Base-by-base conservation (phyloP, 2,329 filamentous ascomycete species). In the Dryadomyces sulphureus region DNA sequence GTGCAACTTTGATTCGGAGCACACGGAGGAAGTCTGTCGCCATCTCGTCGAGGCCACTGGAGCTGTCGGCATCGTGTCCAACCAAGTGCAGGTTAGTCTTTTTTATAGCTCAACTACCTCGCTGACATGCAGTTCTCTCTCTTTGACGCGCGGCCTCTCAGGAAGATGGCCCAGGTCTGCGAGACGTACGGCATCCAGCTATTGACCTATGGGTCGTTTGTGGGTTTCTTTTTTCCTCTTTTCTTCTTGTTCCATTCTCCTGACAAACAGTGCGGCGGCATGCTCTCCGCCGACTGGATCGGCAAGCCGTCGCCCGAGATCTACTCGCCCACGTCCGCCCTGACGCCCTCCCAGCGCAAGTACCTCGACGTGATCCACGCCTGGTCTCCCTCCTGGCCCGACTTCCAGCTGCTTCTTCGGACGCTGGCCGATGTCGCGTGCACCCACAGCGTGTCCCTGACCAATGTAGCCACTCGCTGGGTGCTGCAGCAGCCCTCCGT, bases 321-420 rank as follows among this genome's bases (percentile, higher is more conserved):
- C 17, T 63, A 62, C 50, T 56, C 55, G 2, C 50, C 57, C 42
- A 48, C 55, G 16, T 52, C 38, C 7, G 49, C 39, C 5, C 50
- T 64, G 9, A 64, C 60, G 1, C 61, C 61, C 3, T 62, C 61
- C 5, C 62, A 64, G 44, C 55, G 62, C 41, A 62, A 64, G 43
- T 63, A 61, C 40, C 47, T 59, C 41, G 59, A 57, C 43, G 56
- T 61, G 52, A 59, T 62, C 11, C 49, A 38, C 2, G 53, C 45
- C 21, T 62, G 59, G 59, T 56, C 53, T 9, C n/a, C n/a, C 4
- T 51, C 49, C 25, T 62, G 60, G 60, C 14, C 38, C 6, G 51
- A 55, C 2, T 62, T 61, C 50, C 60, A 62, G 32, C 17, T 8
- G 2, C 49, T 63, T 3, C 53, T 63, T 5, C 14, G n/a, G 3